Evolutionary conservation across 208 protist genomes (phyloP).

Genomic region (Crithidia sp.): DNA sequence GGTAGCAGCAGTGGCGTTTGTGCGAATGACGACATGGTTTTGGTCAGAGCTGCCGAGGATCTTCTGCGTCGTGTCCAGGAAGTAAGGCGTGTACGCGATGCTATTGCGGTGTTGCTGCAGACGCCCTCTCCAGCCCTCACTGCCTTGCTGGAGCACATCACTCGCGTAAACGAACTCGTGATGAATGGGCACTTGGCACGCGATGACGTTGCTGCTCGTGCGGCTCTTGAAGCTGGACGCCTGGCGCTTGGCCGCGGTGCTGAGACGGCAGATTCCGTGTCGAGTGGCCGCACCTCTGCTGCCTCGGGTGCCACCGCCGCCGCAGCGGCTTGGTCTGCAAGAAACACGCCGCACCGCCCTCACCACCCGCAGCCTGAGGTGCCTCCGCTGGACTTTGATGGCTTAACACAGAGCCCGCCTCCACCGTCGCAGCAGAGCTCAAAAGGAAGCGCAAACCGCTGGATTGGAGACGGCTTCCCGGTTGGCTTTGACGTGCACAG

Average conservation of each 20-base stretch:
- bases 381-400: constrained; percentile 4
- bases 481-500: constrained; percentile 20
- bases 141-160: constrained; percentile 61
- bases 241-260: constrained; percentile 17
- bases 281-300: no score
- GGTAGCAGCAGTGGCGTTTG: not conserved
- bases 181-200: constrained; percentile 44
- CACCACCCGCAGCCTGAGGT: not conserved
- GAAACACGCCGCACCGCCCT: no score
- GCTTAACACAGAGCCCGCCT: not conserved
- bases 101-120: constrained; percentile 35
- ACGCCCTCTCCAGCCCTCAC: constrained; percentile 36
- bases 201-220: constrained; percentile 30
- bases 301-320: no score
- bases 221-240: constrained; percentile 24
- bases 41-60: constrained; percentile 47
- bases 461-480: constrained; percentile 33
- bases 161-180: constrained; percentile 72
- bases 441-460: not conserved
- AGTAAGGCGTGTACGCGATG: constrained; percentile 31
- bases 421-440: not conserved
- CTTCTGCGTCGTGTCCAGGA: constrained; percentile 61
- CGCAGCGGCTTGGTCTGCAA: no score
- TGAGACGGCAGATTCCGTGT: not conserved
- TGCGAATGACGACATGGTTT: constrained; percentile 20